These are phyloP conservation scores for Coniochaeta sp. DNA, from an alignment of 2,329 filamentous ascomycete species.

Conservation along the genomic window DNA sequence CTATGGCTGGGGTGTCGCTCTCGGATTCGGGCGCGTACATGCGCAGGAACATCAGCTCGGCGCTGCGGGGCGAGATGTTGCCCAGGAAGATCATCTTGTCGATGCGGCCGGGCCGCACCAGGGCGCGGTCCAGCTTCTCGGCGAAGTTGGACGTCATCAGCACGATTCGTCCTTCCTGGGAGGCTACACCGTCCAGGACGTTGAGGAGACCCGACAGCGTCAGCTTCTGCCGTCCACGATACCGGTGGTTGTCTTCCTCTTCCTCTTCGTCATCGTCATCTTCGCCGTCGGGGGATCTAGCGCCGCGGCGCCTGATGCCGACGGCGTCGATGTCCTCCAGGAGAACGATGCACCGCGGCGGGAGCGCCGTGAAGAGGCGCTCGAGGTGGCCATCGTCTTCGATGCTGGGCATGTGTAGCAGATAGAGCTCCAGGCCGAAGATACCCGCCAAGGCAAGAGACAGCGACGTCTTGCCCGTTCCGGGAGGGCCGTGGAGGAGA, in stretches of 20 bases:
- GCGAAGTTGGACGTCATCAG: conserved; percentile 68
- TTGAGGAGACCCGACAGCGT: conserved; percentile 63
- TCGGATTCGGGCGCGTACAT: conserved; percentile 31
- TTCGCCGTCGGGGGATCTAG: conserved; percentile 10
- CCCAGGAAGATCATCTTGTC: conserved; percentile 55
- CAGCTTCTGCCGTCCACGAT: conserved; percentile 15
- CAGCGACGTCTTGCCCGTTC: conserved; percentile 69
- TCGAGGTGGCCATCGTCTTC: conserved; percentile 19
- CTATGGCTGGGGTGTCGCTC: conserved; percentile 9
- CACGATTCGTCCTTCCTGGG: conserved; percentile 61
- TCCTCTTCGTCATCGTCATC: conserved; percentile 9
- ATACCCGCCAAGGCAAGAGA: conserved; percentile 65
- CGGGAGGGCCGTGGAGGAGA: conserved; percentile 64
- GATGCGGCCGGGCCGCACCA: conserved; percentile 59
- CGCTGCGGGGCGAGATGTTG: conserved; percentile 33
- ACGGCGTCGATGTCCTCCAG: conserved; percentile 50
- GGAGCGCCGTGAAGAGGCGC: conserved; percentile 22
- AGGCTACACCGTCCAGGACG: conserved; percentile 62
- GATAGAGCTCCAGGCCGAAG: conserved; percentile 66
- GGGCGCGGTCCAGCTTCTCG: conserved; percentile 55
- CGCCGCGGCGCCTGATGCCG: conserved; percentile 29
- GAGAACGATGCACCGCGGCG: conserved; percentile 35
- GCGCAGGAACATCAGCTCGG: conserved; percentile 37
- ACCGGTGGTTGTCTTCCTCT: neutral
- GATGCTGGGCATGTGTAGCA: conserved; percentile 55